These are phyloP conservation scores for Bipolaris oryzae DNA, from an alignment of 2,329 filamentous ascomycete species.

Conservation along the genomic window DNA sequence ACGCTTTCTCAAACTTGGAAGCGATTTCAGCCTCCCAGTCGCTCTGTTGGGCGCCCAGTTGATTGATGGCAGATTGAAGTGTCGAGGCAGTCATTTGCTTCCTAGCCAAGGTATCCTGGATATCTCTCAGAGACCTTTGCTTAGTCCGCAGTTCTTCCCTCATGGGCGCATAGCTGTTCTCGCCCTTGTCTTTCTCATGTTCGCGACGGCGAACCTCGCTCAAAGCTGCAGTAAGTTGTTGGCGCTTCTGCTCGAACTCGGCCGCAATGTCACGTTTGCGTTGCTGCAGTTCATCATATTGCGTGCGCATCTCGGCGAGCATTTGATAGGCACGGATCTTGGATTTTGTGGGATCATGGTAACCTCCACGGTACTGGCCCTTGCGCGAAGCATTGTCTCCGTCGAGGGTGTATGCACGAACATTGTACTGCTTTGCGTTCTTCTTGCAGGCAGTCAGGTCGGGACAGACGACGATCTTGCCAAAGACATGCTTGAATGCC, in stretches of 20 bases:
- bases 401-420: slow-evolving; percentile 92
- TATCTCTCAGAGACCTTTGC: slow-evolving; percentile 73
- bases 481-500: slow-evolving; percentile 94
- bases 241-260: slow-evolving; percentile 79
- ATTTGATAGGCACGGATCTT: slow-evolving; percentile 83
- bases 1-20: slow-evolving; percentile 89
- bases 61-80: slow-evolving; percentile 65
- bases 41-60: slow-evolving; percentile 73
- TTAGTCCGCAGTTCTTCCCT: slow-evolving; percentile 77
- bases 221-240: slow-evolving; percentile 86
- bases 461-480: slow-evolving; percentile 91
- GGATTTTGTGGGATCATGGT: slow-evolving; percentile 83
- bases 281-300: slow-evolving; percentile 70
- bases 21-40: slow-evolving; percentile 80
- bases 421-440: slow-evolving; percentile 88
- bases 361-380: slow-evolving; percentile 94
- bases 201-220: slow-evolving; percentile 83
- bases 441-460: slow-evolving; percentile 86
- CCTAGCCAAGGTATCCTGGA: slow-evolving; percentile 73
- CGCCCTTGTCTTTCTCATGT: slow-evolving; percentile 76
- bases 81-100: slow-evolving; percentile 69
- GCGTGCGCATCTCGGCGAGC: slow-evolving; percentile 74
- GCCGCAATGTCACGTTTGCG: slow-evolving; percentile 69
- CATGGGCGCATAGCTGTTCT: slow-evolving; percentile 81
- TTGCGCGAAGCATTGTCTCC: slow-evolving; percentile 95